Evolutionary conservation across 768 basidiomycete species (phyloP), one percentile per base, ranked within the genome.

Genomic region (Lactarius hatsudake): DNA sequence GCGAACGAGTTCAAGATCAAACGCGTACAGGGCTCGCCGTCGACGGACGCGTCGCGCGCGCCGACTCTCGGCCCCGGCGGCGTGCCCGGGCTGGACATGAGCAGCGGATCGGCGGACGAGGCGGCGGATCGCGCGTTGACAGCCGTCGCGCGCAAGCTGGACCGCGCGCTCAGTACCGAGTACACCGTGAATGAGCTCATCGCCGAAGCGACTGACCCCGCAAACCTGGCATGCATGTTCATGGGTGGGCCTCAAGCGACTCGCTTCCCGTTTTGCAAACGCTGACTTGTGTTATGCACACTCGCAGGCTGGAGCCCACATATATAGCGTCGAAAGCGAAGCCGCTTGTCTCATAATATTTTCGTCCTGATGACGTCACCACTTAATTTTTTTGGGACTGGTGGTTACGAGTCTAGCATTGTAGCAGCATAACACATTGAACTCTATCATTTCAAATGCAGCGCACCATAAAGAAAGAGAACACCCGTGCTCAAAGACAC

Each of bases 181-280:
- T 95, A 93, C 72, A 92, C 89, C 6, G 93, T 99, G 67, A 97
- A 96, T 78, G 89, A 93, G 75, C 84, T 98, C 48, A 89, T 98
- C 66, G 87, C 91, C 23, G 87, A 92, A 74, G 96, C 96, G 43
- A 93, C 88, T 28, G 92, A 96, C 73, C 75, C 79, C 2, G 79
- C 78, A 57, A 93, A 93, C 75, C 78, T 98, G 23, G 88, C 87
- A 3, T 83, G 81, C n/a, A 93, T 98, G 70, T 98, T 83, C 74
- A 71, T 73, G 45, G 93, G 93, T 90, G 73, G 67, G 85, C n/a
- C 5, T 57, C 36, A 26, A 57, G 8, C 56, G 28, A 23, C n/a
- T 59, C 28, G 48, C 12, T 51, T 45, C 43, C 18, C 15, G 42
- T 54, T 53, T 18, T 42, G 10, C 42, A 18, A 3, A 30, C 64